phyloP scores from a whole-genome alignment of 1,139 yeast species.

The Meyerozyma smithsonii region DNA sequence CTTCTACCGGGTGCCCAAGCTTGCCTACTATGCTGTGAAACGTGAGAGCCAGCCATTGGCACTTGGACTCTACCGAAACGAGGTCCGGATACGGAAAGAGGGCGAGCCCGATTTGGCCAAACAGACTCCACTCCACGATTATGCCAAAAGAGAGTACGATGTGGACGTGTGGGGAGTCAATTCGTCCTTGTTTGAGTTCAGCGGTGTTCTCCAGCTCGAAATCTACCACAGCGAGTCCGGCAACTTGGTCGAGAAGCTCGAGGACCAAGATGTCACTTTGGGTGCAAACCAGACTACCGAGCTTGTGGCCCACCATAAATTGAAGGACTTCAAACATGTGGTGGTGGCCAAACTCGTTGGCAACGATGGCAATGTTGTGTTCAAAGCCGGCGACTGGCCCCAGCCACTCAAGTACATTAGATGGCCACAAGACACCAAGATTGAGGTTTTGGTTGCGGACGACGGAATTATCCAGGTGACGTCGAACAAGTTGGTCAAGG shows the following conservation, averaged over 20 bases:
- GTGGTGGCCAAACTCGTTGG: slow-evolving; percentile 18
- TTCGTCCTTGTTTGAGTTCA: slow-evolving; percentile 17
- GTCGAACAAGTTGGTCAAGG: slow-evolving; percentile 37
- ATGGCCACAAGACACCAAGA: slow-evolving; percentile 6
- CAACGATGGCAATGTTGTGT: slow-evolving; percentile 16
- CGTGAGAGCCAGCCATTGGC: slow-evolving; percentile 34
- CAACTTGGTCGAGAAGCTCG: slow-evolving; percentile 14
- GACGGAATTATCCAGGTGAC: slow-evolving; percentile 6
- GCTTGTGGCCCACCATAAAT: slow-evolving; percentile 12
- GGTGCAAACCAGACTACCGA: slow-evolving; percentile 33
- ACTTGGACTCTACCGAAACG: slow-evolving; percentile 32
- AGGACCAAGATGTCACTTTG: slow-evolving; percentile 16
- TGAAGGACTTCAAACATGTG: slow-evolving; percentile 15
- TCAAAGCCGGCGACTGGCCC: slow-evolving; percentile 47
- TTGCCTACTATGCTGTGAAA: slow-evolving; percentile 42
- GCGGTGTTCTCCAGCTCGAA: slow-evolving; percentile 23
- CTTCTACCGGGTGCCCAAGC: slow-evolving; percentile 34
- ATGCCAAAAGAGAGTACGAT: slow-evolving; percentile 16
- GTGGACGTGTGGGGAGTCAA: slow-evolving; percentile 44
- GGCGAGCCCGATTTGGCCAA: slow-evolving; percentile 8
- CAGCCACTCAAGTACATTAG: slow-evolving; percentile 45
- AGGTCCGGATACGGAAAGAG: slow-evolving; percentile 14
- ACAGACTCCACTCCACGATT: slow-evolving; percentile 17
- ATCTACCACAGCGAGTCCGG: slow-evolving; percentile 29
- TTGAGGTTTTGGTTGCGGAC: background rate